These are phyloP conservation scores for Pyrrhoderma lamaoense DNA, from an alignment of 1,284 basidiomycete species.

Conservation along the genomic window DNA sequence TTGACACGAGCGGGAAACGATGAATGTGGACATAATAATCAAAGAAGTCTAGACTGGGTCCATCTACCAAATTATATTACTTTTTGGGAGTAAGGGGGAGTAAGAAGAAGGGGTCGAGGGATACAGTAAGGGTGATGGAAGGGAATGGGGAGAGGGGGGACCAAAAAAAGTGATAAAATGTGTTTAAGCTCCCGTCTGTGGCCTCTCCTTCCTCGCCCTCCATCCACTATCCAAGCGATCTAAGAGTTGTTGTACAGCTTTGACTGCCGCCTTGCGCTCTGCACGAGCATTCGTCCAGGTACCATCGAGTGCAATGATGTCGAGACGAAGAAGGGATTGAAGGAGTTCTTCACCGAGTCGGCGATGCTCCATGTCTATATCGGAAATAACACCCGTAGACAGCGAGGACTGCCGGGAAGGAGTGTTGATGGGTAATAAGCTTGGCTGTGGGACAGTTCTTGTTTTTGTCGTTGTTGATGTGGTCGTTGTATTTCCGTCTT, in stretches of 20 bases:
- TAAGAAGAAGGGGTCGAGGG: too few species aligned
- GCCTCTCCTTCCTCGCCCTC: slow-evolving; percentile 21
- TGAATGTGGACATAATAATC: too few species aligned
- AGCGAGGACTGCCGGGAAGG: slow-evolving; percentile 2
- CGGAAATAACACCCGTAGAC: background rate
- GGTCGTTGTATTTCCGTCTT: slow-evolving; percentile 18
- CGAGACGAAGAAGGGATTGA: slow-evolving; percentile 69
- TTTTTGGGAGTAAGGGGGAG: too few species aligned
- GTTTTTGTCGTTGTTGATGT: slow-evolving; percentile 8
- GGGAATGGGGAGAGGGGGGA: too few species aligned
- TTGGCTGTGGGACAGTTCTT: slow-evolving; percentile 9
- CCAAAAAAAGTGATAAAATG: too few species aligned
- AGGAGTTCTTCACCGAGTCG: slow-evolving; percentile 67
- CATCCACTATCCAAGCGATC: slow-evolving; percentile 50
- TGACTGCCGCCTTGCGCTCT: slow-evolving; percentile 70
- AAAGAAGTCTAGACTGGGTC: too few species aligned
- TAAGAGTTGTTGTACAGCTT: slow-evolving; percentile 50
- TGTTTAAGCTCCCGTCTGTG: too few species aligned
- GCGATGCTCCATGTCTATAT: slow-evolving; percentile 38
- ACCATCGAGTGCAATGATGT: slow-evolving; percentile 59
- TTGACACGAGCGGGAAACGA: too few species aligned
- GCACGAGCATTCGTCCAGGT: slow-evolving; percentile 65
- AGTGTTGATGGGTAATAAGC: slow-evolving; percentile 4
- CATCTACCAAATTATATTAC: too few species aligned
- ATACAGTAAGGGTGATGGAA: too few species aligned